Conservation (phyloP, 495 filamentous ascomycete species). For the Xylaria acuta region DNA sequence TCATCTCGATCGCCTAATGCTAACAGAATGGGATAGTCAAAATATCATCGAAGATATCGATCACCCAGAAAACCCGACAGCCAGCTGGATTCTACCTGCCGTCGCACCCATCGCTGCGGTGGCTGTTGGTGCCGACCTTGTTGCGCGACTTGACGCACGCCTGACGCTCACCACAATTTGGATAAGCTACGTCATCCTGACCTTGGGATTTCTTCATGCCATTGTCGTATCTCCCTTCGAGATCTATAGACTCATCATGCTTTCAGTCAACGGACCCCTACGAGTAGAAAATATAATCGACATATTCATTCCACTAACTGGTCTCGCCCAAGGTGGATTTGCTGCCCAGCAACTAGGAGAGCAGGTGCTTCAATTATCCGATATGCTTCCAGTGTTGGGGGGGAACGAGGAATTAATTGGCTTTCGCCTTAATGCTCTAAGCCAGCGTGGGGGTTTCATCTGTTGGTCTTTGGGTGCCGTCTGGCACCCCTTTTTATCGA, state of each 20-base stretch:
- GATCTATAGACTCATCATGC: background rate
- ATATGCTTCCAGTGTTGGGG: background rate
- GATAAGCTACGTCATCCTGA: background rate
- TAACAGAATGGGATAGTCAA: background rate
- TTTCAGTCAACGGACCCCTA: background rate
- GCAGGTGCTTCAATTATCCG: background rate
- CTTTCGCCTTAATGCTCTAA: background rate
- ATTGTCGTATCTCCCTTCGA: background rate
- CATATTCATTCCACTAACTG: background rate
- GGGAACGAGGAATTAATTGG: background rate
- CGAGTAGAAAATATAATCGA: background rate
- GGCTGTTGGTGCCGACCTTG: background rate
- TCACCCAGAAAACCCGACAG: background rate
- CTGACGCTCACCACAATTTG: background rate
- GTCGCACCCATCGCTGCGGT: background rate
- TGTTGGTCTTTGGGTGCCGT: background rate
- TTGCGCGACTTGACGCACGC: background rate
- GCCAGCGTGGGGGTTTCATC: too few relatives aligned
- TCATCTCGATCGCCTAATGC: background rate
- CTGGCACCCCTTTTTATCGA: background rate
- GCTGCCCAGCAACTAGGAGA: background rate
- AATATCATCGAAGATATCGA: background rate
- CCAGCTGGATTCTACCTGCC: background rate
- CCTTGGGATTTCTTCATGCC: background rate
- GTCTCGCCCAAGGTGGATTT: background rate